Percentiles rank a stretch among this genome's conserved stretches.
Conservation (phyloP, 805 yeast genomes). For the Sungouiozyma intestinalis region DNA sequence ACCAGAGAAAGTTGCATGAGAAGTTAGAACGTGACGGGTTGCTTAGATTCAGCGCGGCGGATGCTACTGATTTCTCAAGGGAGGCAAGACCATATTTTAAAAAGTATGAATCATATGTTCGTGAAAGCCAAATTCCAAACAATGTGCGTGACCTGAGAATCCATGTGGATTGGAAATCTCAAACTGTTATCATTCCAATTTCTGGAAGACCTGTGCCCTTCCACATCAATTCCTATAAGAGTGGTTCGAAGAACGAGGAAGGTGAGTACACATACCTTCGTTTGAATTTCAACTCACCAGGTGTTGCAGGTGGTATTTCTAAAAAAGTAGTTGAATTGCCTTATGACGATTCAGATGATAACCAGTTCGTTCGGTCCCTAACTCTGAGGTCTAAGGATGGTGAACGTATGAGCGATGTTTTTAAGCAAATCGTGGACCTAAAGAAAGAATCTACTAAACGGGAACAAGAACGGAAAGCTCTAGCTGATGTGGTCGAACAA, state of each 20-base stretch:
- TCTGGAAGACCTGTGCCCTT: constrained; percentile 96
- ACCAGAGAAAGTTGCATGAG: constrained; percentile 74
- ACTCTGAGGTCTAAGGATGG: constrained; percentile 85
- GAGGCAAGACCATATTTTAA: constrained; percentile 55
- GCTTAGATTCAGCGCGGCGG: constrained; percentile 69
- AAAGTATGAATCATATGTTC: constrained; percentile 84
- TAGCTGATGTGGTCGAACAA: constrained; percentile 91
- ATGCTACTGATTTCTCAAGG: constrained; percentile 46
- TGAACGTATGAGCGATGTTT: constrained; percentile 82
- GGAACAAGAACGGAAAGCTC: constrained; percentile 80
- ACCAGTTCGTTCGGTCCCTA: constrained; percentile 76
- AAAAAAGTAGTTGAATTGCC: constrained; percentile 74
- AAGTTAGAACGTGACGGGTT: constrained; percentile 81
- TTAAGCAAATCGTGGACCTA: constrained; percentile 81
- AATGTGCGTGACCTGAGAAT: constrained; percentile 75
- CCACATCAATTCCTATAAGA: constrained; percentile 88
- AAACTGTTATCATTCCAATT: constrained; percentile 82
- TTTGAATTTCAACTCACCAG: constrained; percentile 88
- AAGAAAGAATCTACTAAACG: constrained; percentile 85
- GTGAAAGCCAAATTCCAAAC: constrained; percentile 86
- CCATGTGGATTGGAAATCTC: constrained; percentile 78
- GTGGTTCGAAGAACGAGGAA: constrained; percentile 91
- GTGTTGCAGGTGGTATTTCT: constrained; percentile 59
- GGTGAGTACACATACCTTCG: constrained; percentile 89
- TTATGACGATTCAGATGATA: constrained; percentile 79